phyloP scores from a whole-genome alignment of 2,329 filamentous ascomycete species.

The Didymella keratinophila region DNA sequence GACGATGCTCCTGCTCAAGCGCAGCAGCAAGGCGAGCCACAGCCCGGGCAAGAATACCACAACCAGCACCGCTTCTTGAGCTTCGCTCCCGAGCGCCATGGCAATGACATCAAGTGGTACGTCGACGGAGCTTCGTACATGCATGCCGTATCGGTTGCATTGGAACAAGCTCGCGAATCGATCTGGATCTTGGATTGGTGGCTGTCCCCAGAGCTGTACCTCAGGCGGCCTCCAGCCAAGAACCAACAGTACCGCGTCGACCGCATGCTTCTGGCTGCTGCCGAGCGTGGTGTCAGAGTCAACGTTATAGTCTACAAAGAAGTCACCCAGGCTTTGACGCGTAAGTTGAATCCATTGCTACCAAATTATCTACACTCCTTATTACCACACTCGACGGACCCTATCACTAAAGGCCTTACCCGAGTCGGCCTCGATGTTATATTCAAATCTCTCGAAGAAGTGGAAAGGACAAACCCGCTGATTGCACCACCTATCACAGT shows the following conservation, averaged over 20 bases:
- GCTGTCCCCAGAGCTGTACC: conserved; percentile 86
- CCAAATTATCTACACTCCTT: conserved; percentile 56
- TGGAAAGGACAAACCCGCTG: conserved; percentile 56
- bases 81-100: conserved; percentile 76
- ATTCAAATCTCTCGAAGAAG: conserved; percentile 55
- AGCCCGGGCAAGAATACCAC: conserved; percentile 51
- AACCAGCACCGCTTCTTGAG: conserved; percentile 62
- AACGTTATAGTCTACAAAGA: conserved; percentile 94
- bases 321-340: conserved; percentile 75
- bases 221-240: conserved; percentile 79
- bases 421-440: conserved; percentile 54
- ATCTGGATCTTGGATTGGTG: conserved; percentile 92
- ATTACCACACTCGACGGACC: conserved; percentile 52
- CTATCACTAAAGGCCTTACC: conserved; percentile 51
- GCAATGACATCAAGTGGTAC: conserved; percentile 84
- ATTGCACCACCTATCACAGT: conserved; percentile 59
- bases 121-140: conserved; percentile 79
- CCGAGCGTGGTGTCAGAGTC: conserved; percentile 82
- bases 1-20: conserved; percentile 56
- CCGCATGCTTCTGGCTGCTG: conserved; percentile 80
- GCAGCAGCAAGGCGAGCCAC: conserved; percentile 29
- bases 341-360: conserved; percentile 64
- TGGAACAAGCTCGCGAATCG: conserved; percentile 77
- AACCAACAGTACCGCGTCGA: conserved; percentile 88
- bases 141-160: conserved; percentile 80